Percentiles rank a stretch among this genome's conserved stretches.
Conservation (phyloP, 2,329 filamentous ascomycete genomes). For the Aspergillus tamarii region DNA sequence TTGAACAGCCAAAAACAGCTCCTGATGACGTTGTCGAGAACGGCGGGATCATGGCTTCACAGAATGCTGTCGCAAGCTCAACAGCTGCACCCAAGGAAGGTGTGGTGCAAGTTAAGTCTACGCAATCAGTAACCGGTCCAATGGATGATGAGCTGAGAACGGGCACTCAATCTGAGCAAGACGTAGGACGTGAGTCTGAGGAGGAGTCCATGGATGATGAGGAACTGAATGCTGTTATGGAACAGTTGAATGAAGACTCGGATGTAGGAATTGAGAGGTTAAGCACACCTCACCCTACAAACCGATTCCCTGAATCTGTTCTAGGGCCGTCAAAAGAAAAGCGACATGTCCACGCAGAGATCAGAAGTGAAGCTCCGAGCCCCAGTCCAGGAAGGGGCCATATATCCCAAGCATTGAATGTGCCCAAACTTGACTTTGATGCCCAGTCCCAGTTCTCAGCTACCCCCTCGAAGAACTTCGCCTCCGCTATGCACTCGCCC, state of each 20-base stretch:
- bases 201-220: constrained; percentile 50
- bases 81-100: constrained; percentile 26
- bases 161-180: constrained; percentile 19
- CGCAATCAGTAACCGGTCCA: constrained; percentile 13
- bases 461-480: constrained; percentile 66
- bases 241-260: constrained; percentile 75
- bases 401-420: constrained; percentile 50
- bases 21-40: constrained; percentile 23
- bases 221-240: constrained; percentile 92
- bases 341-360: constrained; percentile 54
- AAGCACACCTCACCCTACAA: constrained; percentile 37
- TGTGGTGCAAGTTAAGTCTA: constrained; percentile 14
- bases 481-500: constrained; percentile 56
- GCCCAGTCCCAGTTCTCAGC: constrained; percentile 50
- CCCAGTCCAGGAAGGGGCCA: constrained; percentile 66
- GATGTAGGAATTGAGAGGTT: constrained; percentile 72
- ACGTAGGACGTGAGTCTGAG: constrained; percentile 25
- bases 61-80: constrained; percentile 37
- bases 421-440: constrained; percentile 42
- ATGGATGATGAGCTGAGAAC: constrained; percentile 10
- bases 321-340: constrained; percentile 58
- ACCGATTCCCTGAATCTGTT: constrained; percentile 38
- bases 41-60: constrained; percentile 39
- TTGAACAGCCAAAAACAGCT: constrained; percentile 17
- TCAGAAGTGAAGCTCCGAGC: constrained; percentile 71